Percentiles rank a stretch among this genome's conserved stretches.
Conservation (phyloP, 768 basidiomycete genomes). For the Asterophora lycoperdoides region DNA sequence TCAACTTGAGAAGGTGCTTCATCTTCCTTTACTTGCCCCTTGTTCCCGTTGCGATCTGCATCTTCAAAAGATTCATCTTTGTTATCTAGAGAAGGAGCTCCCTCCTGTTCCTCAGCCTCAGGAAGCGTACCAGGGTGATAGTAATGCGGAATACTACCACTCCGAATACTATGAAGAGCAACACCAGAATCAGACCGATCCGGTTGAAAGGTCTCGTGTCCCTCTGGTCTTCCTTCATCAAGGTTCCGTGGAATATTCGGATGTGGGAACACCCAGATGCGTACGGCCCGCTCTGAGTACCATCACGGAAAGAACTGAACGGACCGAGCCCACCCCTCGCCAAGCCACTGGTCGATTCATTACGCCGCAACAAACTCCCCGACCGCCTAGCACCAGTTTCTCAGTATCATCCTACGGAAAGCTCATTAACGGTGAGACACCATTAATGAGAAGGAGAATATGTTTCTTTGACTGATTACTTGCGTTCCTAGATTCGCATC, state of each 20-base stretch:
- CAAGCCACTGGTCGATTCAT: slow-evolving; percentile 42
- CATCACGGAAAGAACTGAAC: slow-evolving; percentile 66
- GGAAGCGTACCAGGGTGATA: slow-evolving; percentile 9
- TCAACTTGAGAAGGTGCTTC: slow-evolving; percentile 59
- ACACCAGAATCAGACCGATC: slow-evolving; percentile 18
- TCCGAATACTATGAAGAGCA: slow-evolving; percentile 11
- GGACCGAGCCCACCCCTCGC: slow-evolving; percentile 51
- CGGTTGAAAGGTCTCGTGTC: slow-evolving; percentile 41
- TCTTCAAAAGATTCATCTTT: slow-evolving; percentile 6
- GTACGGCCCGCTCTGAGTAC: slow-evolving; percentile 48
- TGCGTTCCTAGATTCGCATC: neutral
- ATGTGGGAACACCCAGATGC: slow-evolving; percentile 23
- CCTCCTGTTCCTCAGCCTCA: slow-evolving; percentile 20
- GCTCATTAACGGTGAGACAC: slow-evolving; percentile 45
- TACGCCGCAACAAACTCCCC: slow-evolving; percentile 34
- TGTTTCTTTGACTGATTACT: neutral
- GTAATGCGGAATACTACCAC: slow-evolving; percentile 21
- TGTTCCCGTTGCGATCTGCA: slow-evolving; percentile 6
- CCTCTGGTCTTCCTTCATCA: slow-evolving; percentile 63
- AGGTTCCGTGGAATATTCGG: slow-evolving; percentile 27
- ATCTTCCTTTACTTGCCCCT: slow-evolving; percentile 25
- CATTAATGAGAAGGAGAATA: no score
- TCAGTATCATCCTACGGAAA: slow-evolving; percentile 59
- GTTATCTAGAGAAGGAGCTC: slow-evolving; percentile 16
- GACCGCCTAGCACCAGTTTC: slow-evolving; percentile 36